Evolutionary conservation across 192 early-diverging fungal genomes (phyloP).

Genomic region (Cladochytrium replicatum): DNA sequence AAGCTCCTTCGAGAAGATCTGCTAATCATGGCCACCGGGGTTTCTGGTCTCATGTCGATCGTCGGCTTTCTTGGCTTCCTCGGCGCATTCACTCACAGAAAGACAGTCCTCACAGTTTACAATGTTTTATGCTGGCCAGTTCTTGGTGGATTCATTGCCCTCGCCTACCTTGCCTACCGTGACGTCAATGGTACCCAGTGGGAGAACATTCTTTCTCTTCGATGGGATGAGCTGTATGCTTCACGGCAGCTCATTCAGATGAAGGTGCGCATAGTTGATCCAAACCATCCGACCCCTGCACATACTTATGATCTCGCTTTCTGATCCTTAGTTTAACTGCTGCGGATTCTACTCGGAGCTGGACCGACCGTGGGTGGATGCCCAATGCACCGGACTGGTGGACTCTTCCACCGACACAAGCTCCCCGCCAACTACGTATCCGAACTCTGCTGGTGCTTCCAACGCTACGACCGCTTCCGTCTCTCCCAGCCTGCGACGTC

Average conservation of each 20-base stretch:
- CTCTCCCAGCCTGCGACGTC: neutral
- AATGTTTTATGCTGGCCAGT: conserved; percentile 17
- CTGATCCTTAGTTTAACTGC: conserved; percentile 9
- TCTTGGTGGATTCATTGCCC: neutral
- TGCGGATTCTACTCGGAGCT: conserved; percentile 19
- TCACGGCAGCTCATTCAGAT: conserved; percentile 3
- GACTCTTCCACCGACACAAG: neutral
- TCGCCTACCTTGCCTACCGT: conserved; percentile 13
- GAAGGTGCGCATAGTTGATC: conserved; percentile 5
- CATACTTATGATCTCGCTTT: neutral
- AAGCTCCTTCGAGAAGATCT: conserved; percentile 7
- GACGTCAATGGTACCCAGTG: conserved; percentile 1
- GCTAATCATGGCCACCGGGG: conserved; percentile 10
- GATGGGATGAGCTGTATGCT: conserved; percentile 8
- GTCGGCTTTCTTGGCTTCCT: conserved; percentile 18
- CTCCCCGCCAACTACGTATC: too few species aligned
- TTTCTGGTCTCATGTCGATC: neutral
- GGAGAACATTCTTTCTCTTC: conserved; percentile 1
- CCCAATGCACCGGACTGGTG: conserved; percentile 2
- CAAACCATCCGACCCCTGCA: neutral
- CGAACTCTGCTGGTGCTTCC: too few species aligned
- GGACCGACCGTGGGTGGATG: conserved; percentile 10
- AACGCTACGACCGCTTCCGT: neutral
- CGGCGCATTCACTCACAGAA: conserved; percentile 22
- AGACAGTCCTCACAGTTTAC: conserved; percentile 7